Percentiles rank a stretch among this genome's conserved stretches.
These are phyloP conservation scores for Agaricus blazei DNA, from an alignment of 768 basidiomycete genomes.

Conservation along the genomic window DNA sequence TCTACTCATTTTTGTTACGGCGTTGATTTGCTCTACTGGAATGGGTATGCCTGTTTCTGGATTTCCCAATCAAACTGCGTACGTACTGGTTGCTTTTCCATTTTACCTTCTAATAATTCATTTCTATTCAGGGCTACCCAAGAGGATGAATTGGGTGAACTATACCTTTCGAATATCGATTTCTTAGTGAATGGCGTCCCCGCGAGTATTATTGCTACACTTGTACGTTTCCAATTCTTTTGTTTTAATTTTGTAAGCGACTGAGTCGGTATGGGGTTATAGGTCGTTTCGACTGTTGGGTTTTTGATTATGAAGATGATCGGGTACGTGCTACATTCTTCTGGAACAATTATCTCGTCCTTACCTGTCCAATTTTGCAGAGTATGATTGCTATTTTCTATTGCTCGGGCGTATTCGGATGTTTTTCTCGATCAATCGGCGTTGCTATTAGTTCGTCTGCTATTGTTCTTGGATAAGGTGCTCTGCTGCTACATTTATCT, in stretches of 20 bases:
- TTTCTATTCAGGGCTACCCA: slow-evolving; percentile 65
- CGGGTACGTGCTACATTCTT: slow-evolving; percentile 43
- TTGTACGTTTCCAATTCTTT: slow-evolving; percentile 40
- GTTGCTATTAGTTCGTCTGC: too few species aligned
- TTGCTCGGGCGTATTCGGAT: background rate
- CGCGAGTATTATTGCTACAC: slow-evolving; percentile 83
- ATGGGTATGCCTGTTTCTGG: slow-evolving; percentile 99
- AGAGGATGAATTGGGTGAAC: slow-evolving; percentile 89
- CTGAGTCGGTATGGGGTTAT: slow-evolving; percentile 1
- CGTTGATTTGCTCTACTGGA: slow-evolving; percentile 86
- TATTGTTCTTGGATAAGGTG: too few species aligned
- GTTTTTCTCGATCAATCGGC: too few species aligned
- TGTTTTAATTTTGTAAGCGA: background rate
- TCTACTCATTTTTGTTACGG: slow-evolving; percentile 90
- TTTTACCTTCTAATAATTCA: slow-evolving; percentile 13
- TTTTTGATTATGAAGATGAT: slow-evolving; percentile 70
- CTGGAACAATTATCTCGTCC: background rate
- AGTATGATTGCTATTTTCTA: background rate
- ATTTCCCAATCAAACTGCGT: slow-evolving; percentile 99
- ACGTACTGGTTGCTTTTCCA: slow-evolving; percentile 26
- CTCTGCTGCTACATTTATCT: too few species aligned
- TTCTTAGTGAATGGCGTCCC: slow-evolving; percentile 94
- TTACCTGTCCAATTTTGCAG: background rate
- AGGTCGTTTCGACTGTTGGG: slow-evolving; percentile 87
- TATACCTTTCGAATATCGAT: slow-evolving; percentile 81